Conservation (phyloP, 2,329 filamentous ascomycete species). For the Coniochaeta pulveracea region DNA sequence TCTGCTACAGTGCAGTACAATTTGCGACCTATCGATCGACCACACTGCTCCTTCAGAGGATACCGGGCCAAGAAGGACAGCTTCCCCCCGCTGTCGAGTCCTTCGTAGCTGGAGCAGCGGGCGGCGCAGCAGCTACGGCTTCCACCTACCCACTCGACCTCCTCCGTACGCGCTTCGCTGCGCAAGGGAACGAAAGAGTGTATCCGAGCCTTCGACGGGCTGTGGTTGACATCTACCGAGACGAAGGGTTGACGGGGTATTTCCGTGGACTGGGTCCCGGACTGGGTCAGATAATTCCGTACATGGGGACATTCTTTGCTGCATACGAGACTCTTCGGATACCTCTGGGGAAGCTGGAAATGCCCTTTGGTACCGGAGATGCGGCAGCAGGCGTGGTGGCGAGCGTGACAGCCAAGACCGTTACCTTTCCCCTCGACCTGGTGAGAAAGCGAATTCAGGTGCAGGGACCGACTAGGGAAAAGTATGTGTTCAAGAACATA, state of each 20-base stretch:
- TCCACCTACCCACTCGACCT: slow-evolving; percentile 89
- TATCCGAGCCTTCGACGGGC: slow-evolving; percentile 63
- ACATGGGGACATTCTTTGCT: slow-evolving; percentile 95
- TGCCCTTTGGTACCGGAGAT: slow-evolving; percentile 69
- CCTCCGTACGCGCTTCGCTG: slow-evolving; percentile 89
- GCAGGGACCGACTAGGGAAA: slow-evolving; percentile 71
- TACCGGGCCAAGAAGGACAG: slow-evolving; percentile 18
- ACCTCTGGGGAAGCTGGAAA: slow-evolving; percentile 35
- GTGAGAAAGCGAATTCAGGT: slow-evolving; percentile 91
- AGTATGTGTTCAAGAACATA: slow-evolving; percentile 79
- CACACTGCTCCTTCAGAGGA: slow-evolving; percentile 51
- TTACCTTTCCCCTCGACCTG: slow-evolving; percentile 85
- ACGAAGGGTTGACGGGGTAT: slow-evolving; percentile 71
- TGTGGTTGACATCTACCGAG: slow-evolving; percentile 57
- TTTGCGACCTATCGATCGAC: slow-evolving; percentile 78
- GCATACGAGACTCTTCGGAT: slow-evolving; percentile 69
- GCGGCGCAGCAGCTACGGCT: slow-evolving; percentile 72
- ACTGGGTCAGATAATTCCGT: slow-evolving; percentile 80
- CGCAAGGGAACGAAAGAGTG: slow-evolving; percentile 71
- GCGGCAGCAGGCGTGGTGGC: slow-evolving; percentile 73
- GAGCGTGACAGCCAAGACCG: slow-evolving; percentile 74
- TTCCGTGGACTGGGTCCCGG: slow-evolving; percentile 79
- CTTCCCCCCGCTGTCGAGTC: slow-evolving; percentile 61
- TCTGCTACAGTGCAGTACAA: slow-evolving; percentile 80
- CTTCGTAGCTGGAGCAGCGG: slow-evolving; percentile 73